Evolutionary conservation across 2,329 filamentous ascomycete genomes (phyloP), one percentile per base, ranked within the genome.

Genomic region (Penicillium hesseltinei): DNA sequence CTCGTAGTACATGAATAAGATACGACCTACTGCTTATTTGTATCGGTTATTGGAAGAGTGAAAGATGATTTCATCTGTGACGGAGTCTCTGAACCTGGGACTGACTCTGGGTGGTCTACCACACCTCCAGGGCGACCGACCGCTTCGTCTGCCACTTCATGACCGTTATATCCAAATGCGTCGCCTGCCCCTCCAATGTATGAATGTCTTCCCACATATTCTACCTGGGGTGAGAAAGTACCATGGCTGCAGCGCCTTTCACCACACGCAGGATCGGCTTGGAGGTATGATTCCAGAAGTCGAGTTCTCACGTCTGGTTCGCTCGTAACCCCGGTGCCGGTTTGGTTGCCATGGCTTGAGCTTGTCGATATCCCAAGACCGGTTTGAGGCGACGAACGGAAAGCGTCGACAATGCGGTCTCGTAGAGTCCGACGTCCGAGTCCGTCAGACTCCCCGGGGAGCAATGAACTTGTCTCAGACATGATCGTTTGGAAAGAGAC

Each of bases 21-120:
- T 23, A 23, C 9, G 38, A 75, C 85, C 65, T 78, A 92, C 91
- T 96, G 92, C 61, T 84, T 80, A 57, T 84, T 82, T 23, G 84
- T 87, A 70, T 91, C 87, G 68, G 86, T 86, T 66, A 95, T 81
- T 31, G 91, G 90, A 67, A 93, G 86, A 51, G 82, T 82, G 66
- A 89, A 89, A 38, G 95, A 81, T 66, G 82, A 86, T 60, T 84
- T 85, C 50, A 90, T 92, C 13, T 86, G 88, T 63, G 85, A 88
- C 80, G 87, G 88, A 43, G 70, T 71, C 47, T 88, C 89, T 70
- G 86, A 87, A 61, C 81, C 84, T 58, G 78, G 58, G n/a, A 67
- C 69, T 43, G 73, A 65, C 57, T 71, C 59, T 62, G 79, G 63
- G 21, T 79, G 67, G 13, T 77, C 76, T 59, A 81, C 80, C 42